A percentile compares a stretch with the other conserved stretches of the same genome.
Evolutionary conservation across 2,329 filamentous ascomycete genomes (phyloP).

Genomic region (Fonsecaea multimorphosa): DNA sequence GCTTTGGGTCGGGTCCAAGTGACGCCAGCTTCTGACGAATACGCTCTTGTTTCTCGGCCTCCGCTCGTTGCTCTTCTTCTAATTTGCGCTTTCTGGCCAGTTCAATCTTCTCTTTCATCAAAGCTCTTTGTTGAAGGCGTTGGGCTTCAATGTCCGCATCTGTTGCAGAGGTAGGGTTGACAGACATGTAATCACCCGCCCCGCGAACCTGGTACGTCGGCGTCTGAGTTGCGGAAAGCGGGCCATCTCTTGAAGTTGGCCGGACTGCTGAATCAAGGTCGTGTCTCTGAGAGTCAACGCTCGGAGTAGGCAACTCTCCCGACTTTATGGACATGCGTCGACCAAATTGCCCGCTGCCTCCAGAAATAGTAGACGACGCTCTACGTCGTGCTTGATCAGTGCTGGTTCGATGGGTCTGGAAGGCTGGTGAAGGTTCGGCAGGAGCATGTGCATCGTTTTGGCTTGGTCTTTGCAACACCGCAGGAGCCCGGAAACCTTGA

Average conservation of each 20-base stretch:
- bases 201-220: conserved; percentile 44
- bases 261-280: conserved; percentile 46
- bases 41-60: conserved; percentile 63
- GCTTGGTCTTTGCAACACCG: conserved; percentile 76
- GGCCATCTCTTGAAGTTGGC: conserved; percentile 40
- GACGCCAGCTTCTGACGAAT: conserved; percentile 63
- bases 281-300: conserved; percentile 43
- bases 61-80: conserved; percentile 62
- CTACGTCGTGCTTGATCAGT: conserved; percentile 75
- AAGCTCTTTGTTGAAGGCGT: conserved; percentile 59
- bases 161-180: conserved; percentile 22
- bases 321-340: conserved; percentile 66
- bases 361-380: conserved; percentile 89
- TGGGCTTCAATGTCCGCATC: conserved; percentile 37
- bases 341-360: conserved; percentile 74
- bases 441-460: conserved; percentile 68
- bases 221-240: conserved; percentile 29
- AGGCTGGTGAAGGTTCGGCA: conserved; percentile 83
- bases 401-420: conserved; percentile 76
- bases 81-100: conserved; percentile 60
- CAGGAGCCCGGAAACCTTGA: conserved; percentile 70
- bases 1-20: conserved; percentile 44
- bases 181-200: conserved; percentile 42
- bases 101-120: conserved; percentile 66
- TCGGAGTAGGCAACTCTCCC: conserved; percentile 50